phyloP scores from a whole-genome alignment of 2,329 filamentous ascomycete genomes.

The Fusarium transvaalense region DNA sequence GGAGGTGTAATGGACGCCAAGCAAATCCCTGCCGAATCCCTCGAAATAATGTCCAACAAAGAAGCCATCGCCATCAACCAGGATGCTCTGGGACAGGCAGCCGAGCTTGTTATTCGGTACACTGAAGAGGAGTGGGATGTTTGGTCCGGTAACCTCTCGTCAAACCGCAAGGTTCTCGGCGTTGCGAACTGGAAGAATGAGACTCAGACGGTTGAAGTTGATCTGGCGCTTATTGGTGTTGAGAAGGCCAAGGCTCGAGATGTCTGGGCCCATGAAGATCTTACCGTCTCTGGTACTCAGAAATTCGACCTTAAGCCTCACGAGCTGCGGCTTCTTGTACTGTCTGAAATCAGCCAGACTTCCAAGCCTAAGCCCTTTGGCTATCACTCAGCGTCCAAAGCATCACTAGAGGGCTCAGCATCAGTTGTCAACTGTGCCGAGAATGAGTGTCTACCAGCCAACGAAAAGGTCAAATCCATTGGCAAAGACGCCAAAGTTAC shows the following conservation, averaged over 20 bases:
- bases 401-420: conserved; percentile 54
- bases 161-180: conserved; percentile 58
- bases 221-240: conserved; percentile 57
- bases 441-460: conserved; percentile 58
- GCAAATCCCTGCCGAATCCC: conserved; percentile 55
- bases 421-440: conserved; percentile 52
- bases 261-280: conserved; percentile 56
- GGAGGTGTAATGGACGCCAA: conserved; percentile 58
- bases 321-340: conserved; percentile 56
- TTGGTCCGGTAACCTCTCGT: conserved; percentile 63
- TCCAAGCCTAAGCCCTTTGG: conserved; percentile 39
- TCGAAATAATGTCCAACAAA: conserved; percentile 61
- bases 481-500: conserved; percentile 51
- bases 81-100: conserved; percentile 64
- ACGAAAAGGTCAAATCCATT: conserved; percentile 59
- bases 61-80: conserved; percentile 71
- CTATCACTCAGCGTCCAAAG: conserved; percentile 58
- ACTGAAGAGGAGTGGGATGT: conserved; percentile 64
- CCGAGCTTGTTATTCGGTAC: conserved; percentile 62
- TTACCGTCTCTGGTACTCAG: conserved; percentile 51
- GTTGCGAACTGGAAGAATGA: conserved; percentile 64
- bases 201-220: conserved; percentile 57
- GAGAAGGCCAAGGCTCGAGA: conserved; percentile 55
- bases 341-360: conserved; percentile 51
- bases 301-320: conserved; percentile 54